Base-by-base conservation (phyloP, 2,329 filamentous ascomycete species). In the Microsporum canis region DNA sequence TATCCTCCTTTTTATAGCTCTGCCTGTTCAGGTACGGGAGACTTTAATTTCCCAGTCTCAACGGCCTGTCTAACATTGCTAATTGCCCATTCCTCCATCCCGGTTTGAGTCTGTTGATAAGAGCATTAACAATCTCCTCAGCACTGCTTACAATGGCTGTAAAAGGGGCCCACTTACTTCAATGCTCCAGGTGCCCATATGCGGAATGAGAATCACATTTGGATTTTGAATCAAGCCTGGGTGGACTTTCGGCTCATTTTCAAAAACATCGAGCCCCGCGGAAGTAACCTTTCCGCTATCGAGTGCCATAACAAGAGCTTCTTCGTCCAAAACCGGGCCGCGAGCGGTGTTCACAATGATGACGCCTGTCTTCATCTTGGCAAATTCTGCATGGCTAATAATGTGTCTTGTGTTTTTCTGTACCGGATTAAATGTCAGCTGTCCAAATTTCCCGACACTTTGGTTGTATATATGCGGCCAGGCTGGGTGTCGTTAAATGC, bases 131-230 rank as follows among this genome's bases (percentile, higher is more conserved):
- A n/a, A 45, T 29, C 33, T 34, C 23, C 31, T 47, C 14, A 33
- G n/a, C 23, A 5, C 7, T 7, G 39, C 34, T 14, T 53, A 53
- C 27, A 49, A 39, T 12, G 45, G 10, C n/a, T 36, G 4, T 31
- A 55, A 55, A 27, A 8, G 4, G 23, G 5, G 45, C 12, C 7
- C n/a, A 69, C 70, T 65, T 63, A 76, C 74, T 77, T 88, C 89
- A 33, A 84, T 76, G 0, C 88, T 92, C 80, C 83, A 90, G 0
- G 90, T 95, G 0, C 89, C 89, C 88, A 95, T 88, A 72, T 95
- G 90, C 58, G 90, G 90, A 39, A 95, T 76, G 33, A 95, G 78
- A 67, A 92, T 78, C 27, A 89, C 88, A 66, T 84, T 82, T 1
- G 83, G 83, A 69, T 92, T 91, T 14, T 77, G 75, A 12, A 91